A percentile compares a stretch with the other conserved stretches of the same genome.
Conservation (phyloP, 306 rosid genomes). For the Cicer bijugum region DNA sequence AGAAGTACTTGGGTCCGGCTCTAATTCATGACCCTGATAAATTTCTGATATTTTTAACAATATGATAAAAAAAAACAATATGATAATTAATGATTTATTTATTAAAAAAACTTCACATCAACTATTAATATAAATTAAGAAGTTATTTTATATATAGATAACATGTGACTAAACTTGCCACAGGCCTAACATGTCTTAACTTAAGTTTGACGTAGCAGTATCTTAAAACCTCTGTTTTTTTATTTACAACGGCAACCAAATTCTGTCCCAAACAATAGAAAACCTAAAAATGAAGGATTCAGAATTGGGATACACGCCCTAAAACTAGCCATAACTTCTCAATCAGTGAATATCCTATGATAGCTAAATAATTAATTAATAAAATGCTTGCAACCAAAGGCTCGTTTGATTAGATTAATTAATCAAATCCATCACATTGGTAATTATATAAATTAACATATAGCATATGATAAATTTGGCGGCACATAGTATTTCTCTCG, state of each 20-base stretch:
- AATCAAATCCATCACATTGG: slow-evolving; percentile 2
- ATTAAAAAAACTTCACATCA: too few species aligned
- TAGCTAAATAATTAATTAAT: background rate
- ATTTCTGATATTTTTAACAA: too few species aligned
- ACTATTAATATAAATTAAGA: too few species aligned
- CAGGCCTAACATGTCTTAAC: slow-evolving; percentile 30
- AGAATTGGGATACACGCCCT: background rate
- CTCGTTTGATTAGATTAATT: background rate
- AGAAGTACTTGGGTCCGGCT: too few species aligned
- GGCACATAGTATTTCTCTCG: slow-evolving; percentile 18
- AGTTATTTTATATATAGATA: too few species aligned
- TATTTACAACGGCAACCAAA: slow-evolving; percentile 33
- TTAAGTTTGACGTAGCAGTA: slow-evolving; percentile 43
- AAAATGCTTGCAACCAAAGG: slow-evolving; percentile 18
- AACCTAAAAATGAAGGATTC: slow-evolving; percentile 42
- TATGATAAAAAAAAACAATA: too few species aligned
- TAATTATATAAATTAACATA: background rate
- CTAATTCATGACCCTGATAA: too few species aligned
- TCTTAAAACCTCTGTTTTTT: slow-evolving; percentile 36
- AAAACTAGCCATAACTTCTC: slow-evolving; percentile 37
- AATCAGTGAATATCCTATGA: slow-evolving; percentile 9
- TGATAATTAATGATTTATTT: too few species aligned
- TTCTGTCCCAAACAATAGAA: slow-evolving; percentile 40
- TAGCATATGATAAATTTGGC: background rate
- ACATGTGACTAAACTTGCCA: background rate